A percentile compares a stretch with the other conserved stretches of the same genome.
Conservation (phyloP, 106 monocot species). For the Hemerocallis citrina region DNA sequence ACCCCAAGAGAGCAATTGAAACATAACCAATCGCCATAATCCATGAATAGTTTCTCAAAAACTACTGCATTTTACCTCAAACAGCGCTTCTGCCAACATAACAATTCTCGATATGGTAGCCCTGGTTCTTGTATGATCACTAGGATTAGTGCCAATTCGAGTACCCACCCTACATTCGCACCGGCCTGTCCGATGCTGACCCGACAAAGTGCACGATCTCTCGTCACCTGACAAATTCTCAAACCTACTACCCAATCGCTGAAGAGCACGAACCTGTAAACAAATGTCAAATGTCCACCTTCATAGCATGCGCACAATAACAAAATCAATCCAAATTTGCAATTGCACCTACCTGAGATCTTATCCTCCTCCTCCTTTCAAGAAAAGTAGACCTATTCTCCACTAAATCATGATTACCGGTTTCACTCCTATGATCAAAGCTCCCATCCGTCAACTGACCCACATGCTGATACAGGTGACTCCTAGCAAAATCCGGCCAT, state of each 20-base stretch:
- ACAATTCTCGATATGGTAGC: slow-evolving; percentile 95
- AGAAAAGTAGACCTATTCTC: slow-evolving; percentile 72
- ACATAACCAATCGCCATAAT: background rate
- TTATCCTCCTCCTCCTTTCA: slow-evolving; percentile 91
- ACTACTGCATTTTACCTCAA: slow-evolving; percentile 51
- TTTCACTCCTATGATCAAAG: slow-evolving; percentile 20
- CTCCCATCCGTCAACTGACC: slow-evolving; percentile 6
- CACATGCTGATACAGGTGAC: background rate
- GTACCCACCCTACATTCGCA: slow-evolving; percentile 57
- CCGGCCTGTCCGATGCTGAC: slow-evolving; percentile 62
- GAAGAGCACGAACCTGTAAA: slow-evolving; percentile 86
- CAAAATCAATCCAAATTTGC: background rate
- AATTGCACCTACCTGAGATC: slow-evolving; percentile 69
- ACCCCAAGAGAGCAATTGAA: background rate
- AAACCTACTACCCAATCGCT: slow-evolving; percentile 73
- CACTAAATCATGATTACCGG: slow-evolving; percentile 35
- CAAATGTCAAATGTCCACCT: background rate
- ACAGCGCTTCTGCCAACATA: slow-evolving; percentile 94
- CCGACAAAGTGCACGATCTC: slow-evolving; percentile 72
- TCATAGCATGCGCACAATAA: background rate
- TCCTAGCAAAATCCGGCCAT: slow-evolving; percentile 6
- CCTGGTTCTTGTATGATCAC: slow-evolving; percentile 46
- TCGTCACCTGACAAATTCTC: slow-evolving; percentile 83
- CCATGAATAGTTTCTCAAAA: background rate
- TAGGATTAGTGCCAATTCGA: slow-evolving; percentile 30